Percentiles rank a stretch among this genome's conserved stretches.
Conservation (phyloP, 768 basidiomycete species). For the Tulasnella sp. region DNA sequence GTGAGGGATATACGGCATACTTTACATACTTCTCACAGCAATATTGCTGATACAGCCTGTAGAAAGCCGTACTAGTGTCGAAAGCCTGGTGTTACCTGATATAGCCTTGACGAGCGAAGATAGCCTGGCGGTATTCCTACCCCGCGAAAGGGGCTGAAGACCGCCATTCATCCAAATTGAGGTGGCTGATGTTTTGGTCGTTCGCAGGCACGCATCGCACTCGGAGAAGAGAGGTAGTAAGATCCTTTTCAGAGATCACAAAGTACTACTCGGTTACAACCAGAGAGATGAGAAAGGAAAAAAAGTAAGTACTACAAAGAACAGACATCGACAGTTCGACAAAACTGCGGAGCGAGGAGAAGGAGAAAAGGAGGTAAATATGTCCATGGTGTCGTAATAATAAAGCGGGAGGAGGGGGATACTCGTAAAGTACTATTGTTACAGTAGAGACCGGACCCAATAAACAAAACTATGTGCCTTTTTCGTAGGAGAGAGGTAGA, state of each 20-base stretch:
- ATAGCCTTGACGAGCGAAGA: background rate
- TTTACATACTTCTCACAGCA: background rate
- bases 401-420: background rate
- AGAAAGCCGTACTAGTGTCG: background rate
- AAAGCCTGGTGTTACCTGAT: background rate
- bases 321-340: constrained; percentile 2
- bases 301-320: constrained; percentile 10
- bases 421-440: constrained; percentile 11
- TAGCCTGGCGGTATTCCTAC: background rate
- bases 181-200: background rate
- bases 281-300: background rate
- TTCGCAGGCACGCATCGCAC: background rate
- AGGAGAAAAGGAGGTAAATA: background rate
- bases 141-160: background rate
- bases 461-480: background rate
- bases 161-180: background rate
- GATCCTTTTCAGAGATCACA: constrained; percentile 11
- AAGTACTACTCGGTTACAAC: constrained; percentile 11
- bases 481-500: background rate
- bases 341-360: background rate
- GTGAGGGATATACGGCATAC: background rate
- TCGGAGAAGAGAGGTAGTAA: constrained; percentile 5
- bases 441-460: background rate
- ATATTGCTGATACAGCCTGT: too few relatives aligned
- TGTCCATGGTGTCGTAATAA: constrained; percentile 13